These are phyloP conservation scores for Spatholobus suberectus DNA, from an alignment of 306 rosid species.

Conservation along the genomic window DNA sequence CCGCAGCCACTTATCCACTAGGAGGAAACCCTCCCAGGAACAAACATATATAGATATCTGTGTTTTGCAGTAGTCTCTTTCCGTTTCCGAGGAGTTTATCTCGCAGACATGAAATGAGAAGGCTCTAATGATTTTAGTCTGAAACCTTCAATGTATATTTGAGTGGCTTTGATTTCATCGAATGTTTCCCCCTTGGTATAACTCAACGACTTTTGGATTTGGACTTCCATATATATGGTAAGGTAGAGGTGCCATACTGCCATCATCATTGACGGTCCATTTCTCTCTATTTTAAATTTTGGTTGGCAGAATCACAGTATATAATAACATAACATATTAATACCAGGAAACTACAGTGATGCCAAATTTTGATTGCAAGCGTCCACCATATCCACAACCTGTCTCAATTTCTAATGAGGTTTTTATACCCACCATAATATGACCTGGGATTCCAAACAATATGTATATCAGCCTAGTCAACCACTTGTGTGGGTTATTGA, in stretches of 20 bases:
- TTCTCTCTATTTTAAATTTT: neutral
- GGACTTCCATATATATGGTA: neutral
- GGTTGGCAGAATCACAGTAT: neutral
- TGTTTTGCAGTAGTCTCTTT: neutral
- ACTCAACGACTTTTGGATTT: neutral
- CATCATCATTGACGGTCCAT: neutral
- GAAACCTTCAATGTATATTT: constrained; percentile 6
- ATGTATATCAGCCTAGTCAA: too few relatives aligned
- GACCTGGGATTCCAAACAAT: neutral
- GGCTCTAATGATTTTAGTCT: too few relatives aligned
- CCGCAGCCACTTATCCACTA: constrained; percentile 35
- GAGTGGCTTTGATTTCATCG: neutral
- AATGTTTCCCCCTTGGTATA: neutral
- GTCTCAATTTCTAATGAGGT: neutral
- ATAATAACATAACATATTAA: neutral
- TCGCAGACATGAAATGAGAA: neutral
- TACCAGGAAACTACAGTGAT: neutral
- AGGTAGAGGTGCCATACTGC: neutral
- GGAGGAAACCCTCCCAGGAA: constrained; percentile 42
- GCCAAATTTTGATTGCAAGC: neutral
- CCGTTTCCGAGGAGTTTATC: neutral
- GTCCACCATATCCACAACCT: neutral
- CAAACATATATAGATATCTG: neutral
- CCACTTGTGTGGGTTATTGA: neutral
- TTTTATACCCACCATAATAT: neutral